Conservation (phyloP, 129 eudicot species). For the Arctium lappa region DNA sequence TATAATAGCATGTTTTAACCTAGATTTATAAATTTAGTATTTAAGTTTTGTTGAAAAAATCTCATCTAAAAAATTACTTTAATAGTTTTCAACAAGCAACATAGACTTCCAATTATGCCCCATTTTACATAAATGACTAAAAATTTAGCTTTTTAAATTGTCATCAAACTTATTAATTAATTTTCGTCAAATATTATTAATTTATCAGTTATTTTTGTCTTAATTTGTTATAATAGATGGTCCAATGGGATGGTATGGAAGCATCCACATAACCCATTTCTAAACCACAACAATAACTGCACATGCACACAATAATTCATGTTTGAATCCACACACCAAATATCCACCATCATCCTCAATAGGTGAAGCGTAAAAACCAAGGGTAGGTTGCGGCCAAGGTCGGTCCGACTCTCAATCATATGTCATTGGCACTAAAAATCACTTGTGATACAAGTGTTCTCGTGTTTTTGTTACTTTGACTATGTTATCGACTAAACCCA, state of each 20-base stretch:
- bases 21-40: too few species aligned
- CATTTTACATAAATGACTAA: not conserved
- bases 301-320: not conserved
- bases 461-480: not conserved
- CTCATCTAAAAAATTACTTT: too few species aligned
- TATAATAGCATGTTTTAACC: not conserved
- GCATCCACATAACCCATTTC: not conserved
- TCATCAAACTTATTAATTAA: not conserved
- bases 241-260: not conserved
- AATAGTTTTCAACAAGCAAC: not conserved
- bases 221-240: not conserved
- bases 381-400: not conserved
- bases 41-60: not conserved
- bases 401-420: not conserved
- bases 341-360: not conserved
- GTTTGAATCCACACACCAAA: not conserved
- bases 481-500: not conserved
- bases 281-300: not conserved
- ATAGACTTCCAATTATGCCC: not conserved
- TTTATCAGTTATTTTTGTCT: not conserved
- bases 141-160: too few species aligned
- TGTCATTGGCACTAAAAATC: too few species aligned
- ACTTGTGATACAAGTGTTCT: too few species aligned
- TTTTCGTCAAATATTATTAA: too few species aligned
- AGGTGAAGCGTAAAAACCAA: not conserved